Percentiles rank a stretch among this genome's conserved stretches.
These are phyloP conservation scores for Amanita polypyramis DNA, from an alignment of 768 basidiomycete genomes.

Conservation along the genomic window DNA sequence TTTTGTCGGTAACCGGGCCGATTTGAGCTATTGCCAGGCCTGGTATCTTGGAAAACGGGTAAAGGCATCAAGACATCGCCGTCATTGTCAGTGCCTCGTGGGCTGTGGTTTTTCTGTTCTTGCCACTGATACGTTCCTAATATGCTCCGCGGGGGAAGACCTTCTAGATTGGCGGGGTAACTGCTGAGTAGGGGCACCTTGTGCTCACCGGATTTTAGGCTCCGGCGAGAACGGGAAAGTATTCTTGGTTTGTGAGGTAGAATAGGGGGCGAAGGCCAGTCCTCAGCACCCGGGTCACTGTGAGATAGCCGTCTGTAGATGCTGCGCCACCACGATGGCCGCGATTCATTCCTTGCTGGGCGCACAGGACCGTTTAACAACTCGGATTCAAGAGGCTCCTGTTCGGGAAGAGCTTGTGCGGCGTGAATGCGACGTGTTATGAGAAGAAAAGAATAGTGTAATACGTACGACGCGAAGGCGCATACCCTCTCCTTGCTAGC, in stretches of 20 bases:
- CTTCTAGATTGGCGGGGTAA: conserved; percentile 21
- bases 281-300: conserved; percentile 21
- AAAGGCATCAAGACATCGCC: conserved; percentile 10
- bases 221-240: conserved; percentile 9
- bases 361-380: conserved; percentile 4
- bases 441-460: neutral
- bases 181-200: conserved; percentile 12
- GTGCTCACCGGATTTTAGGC: conserved; percentile 5
- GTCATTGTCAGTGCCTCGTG: neutral
- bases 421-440: neutral
- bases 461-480: conserved; percentile 14
- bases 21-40: conserved; percentile 5
- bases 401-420: conserved; percentile 1
- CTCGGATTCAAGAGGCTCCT: neutral
- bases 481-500: conserved; percentile 36
- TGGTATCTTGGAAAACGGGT: conserved; percentile 11
- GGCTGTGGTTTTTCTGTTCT: neutral
- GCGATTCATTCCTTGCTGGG: conserved; percentile 16
- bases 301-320: conserved; percentile 44
- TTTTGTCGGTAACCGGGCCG: neutral
- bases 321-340: conserved; percentile 48
- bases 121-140: conserved; percentile 14
- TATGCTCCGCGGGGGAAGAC: conserved; percentile 28
- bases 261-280: neutral
- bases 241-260: conserved; percentile 10